Evolutionary conservation across 1,284 basidiomycete genomes (phyloP).

Genomic region (Limonomyces culmigenus): DNA sequence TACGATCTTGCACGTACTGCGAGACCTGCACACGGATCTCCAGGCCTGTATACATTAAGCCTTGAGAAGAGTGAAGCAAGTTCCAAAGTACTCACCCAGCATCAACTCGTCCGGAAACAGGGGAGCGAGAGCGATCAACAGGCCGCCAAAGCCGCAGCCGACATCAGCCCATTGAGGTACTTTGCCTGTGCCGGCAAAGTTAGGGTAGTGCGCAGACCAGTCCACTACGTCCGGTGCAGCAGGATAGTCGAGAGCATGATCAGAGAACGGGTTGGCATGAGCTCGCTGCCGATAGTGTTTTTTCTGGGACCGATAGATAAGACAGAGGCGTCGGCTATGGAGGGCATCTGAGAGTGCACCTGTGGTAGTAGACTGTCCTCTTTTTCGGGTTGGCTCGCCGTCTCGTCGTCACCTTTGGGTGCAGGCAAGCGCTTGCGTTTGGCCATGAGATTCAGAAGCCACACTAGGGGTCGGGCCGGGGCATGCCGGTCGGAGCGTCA

Average conservation of each 20-base stretch:
- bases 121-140: slow-evolving; percentile 82
- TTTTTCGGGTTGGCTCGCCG: too few relatives aligned
- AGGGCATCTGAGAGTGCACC: too few relatives aligned
- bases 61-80: neutral
- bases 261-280: slow-evolving; percentile 96
- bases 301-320: slow-evolving; percentile 51
- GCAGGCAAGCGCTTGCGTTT: too few relatives aligned
- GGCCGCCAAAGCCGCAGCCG: slow-evolving; percentile 95
- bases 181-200: slow-evolving; percentile 37
- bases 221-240: slow-evolving; percentile 65
- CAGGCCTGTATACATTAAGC: slow-evolving; percentile 45
- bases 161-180: slow-evolving; percentile 91
- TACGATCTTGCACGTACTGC: slow-evolving; percentile 91
- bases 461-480: too few relatives aligned
- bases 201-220: slow-evolving; percentile 79
- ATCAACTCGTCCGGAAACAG: slow-evolving; percentile 87
- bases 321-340: too few relatives aligned
- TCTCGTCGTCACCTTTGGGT: too few relatives aligned
- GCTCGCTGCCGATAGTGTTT: slow-evolving; percentile 93
- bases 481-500: too few relatives aligned
- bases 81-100: slow-evolving; percentile 61
- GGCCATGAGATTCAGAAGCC: too few relatives aligned
- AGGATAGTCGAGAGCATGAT: slow-evolving; percentile 88
- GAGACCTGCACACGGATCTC: slow-evolving; percentile 96
- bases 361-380: too few relatives aligned